phyloP scores from a whole-genome alignment of 768 basidiomycete genomes.

The Leccinum aurantiacum region DNA sequence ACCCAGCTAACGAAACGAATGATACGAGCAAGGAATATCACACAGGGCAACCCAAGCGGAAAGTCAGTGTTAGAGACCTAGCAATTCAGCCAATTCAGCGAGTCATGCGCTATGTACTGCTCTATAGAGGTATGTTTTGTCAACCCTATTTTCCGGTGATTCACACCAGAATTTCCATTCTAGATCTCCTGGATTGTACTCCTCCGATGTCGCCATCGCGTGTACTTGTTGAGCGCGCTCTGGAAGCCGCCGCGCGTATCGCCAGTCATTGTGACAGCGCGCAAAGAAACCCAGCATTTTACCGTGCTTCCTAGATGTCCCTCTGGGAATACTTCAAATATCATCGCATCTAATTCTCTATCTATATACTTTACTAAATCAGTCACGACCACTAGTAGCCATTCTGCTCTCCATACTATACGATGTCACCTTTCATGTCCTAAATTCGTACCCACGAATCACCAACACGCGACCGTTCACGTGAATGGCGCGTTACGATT shows the following conservation, averaged over 20 bases:
- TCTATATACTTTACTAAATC: not conserved
- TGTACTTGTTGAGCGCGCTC: constrained; percentile 55
- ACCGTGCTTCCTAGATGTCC: constrained; percentile 18
- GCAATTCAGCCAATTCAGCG: constrained; percentile 65
- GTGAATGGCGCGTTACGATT: no score
- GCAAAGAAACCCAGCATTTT: constrained; percentile 54
- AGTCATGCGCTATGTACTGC: constrained; percentile 59
- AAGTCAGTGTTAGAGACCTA: constrained; percentile 48
- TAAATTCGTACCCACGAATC: no score
- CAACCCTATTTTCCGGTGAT: not conserved
- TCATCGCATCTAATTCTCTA: not conserved
- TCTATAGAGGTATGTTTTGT: constrained; percentile 52
- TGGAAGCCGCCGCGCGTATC: constrained; percentile 56
- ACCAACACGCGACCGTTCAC: no score
- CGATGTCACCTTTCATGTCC: no score
- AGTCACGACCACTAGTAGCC: not conserved
- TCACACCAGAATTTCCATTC: constrained; percentile 1
- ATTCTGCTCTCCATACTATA: not conserved
- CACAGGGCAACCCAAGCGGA: constrained; percentile 10
- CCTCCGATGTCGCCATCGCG: constrained; percentile 49
- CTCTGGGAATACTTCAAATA: not conserved
- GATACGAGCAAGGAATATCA: constrained; percentile 7
- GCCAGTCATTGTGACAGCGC: constrained; percentile 61
- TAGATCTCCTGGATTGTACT: constrained; percentile 54
- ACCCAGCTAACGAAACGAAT: constrained; percentile 3